Conservation (phyloP, 345 rosid species). For the Kandelia obovata region DNA sequence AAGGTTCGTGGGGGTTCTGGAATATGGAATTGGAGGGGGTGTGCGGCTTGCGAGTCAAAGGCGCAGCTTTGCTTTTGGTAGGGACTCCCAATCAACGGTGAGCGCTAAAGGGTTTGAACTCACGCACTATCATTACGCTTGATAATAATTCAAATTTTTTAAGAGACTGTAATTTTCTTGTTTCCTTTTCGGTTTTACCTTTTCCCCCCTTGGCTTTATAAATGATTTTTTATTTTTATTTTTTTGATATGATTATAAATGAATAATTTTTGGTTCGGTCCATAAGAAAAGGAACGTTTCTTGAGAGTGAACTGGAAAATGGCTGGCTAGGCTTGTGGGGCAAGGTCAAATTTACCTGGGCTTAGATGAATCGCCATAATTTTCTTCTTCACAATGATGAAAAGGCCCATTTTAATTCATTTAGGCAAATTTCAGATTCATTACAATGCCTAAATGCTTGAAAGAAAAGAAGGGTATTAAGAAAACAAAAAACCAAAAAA, state of each 20-base stretch:
- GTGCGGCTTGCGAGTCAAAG: not conserved
- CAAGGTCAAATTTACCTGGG: not conserved
- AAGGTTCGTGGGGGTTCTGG: not conserved
- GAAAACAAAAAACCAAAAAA: too few species aligned
- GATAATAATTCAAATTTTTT: not conserved
- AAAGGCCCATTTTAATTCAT: too few species aligned
- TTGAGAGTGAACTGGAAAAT: not conserved
- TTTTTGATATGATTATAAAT: not conserved
- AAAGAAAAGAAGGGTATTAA: too few species aligned
- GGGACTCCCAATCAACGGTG: not conserved
- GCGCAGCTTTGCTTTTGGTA: not conserved
- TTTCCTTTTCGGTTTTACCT: too few species aligned
- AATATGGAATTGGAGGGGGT: not conserved
- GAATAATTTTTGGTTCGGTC: not conserved
- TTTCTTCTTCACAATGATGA: too few species aligned
- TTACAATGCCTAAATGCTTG: too few species aligned
- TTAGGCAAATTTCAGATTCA: too few species aligned
- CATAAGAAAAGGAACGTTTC: not conserved
- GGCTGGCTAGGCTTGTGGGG: constrained; percentile 1
- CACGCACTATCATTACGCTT: not conserved
- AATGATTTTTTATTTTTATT: too few species aligned
- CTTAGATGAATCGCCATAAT: too few species aligned
- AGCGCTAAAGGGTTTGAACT: not conserved
- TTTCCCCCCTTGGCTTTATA: too few species aligned
- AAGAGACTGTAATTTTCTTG: too few species aligned